Base-by-base conservation (phyloP, 108 stramenopile species). In the Nitzschia sp. region DNA sequence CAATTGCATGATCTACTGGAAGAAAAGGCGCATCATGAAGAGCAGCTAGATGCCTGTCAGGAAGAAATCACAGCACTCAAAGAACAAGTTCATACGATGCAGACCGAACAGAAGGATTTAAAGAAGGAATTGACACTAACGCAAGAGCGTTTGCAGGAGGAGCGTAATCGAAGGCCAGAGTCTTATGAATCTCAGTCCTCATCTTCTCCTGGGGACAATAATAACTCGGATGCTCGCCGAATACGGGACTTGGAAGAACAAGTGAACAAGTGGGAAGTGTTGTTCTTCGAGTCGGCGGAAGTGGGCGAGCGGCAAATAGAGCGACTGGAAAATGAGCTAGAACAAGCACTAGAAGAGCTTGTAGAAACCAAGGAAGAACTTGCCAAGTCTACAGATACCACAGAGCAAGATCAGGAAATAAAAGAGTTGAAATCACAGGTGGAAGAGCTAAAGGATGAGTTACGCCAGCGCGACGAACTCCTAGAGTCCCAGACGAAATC, bases 261-360 rank as follows among this genome's bases (percentile, higher is more conserved):
- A 46, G 24, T 42, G 6, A 23, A 42, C 42, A 62, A 62, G 46
- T 62, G 61, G 61, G 61, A 62, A 62, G 38, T 42, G 13, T 24
- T 62, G 19, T 62, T 26, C 26, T 42, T 46, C 23, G 61, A 62
- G 42, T 38, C 61, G 15, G 61, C 61, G 24, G 61, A 62, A 42
- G 15, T 62, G 35, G 61, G 61, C 19, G 61, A 62, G 24, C 36
- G 61, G 11, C 61, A 62, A 62, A 45, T 62, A 15, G 24, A 62
- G 2, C 18, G 42, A 11, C 32, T 62, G 21, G 42, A 62, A 45
- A 0, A 62, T 2, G 38, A 62, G 5, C 18, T 42, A 2, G 32
- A 62, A 62, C 35, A 42, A 15, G 9, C 46, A 0, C 61, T 36
- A 11, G 61, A 62, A 23, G 42, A 62, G 32, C 25, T 42, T 8